Evolutionary conservation across 1,284 basidiomycete species (phyloP).

Genomic region (Trichosporon sp.): DNA sequence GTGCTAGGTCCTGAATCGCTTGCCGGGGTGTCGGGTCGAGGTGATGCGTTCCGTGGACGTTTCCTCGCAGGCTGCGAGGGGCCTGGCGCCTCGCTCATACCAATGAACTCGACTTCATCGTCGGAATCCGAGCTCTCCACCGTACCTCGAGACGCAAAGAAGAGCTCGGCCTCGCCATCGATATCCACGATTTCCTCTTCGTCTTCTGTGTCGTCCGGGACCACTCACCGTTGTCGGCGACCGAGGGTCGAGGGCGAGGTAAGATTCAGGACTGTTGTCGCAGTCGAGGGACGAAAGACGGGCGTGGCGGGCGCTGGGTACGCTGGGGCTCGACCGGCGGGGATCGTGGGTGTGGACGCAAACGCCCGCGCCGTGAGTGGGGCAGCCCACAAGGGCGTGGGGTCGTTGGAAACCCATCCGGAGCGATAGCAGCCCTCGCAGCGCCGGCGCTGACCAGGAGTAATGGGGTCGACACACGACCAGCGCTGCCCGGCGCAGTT

Average conservation of each 20-base stretch:
- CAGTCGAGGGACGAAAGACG: not conserved
- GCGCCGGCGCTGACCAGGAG: not conserved
- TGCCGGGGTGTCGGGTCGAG: no score
- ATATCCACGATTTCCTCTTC: not conserved
- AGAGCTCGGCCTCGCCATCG: not conserved
- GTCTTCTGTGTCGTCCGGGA: not conserved
- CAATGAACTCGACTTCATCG: not conserved
- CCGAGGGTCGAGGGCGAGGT: not conserved
- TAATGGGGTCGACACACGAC: not conserved
- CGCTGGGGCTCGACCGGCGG: no score
- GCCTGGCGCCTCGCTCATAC: not conserved
- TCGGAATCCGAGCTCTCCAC: not conserved
- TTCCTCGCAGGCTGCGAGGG: no score
- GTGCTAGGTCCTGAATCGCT: no score
- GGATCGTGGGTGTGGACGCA: not conserved
- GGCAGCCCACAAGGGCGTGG: not conserved
- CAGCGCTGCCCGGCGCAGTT: not conserved
- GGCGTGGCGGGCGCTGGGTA: no score
- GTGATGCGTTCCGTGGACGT: no score
- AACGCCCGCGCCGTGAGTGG: no score
- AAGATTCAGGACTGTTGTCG: not conserved
- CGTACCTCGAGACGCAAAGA: not conserved
- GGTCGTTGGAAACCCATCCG: not conserved
- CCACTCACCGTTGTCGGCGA: not conserved
- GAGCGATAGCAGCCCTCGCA: not conserved